Evolutionary conservation across 2,329 filamentous ascomycete genomes (phyloP), one percentile per base, ranked within the genome.

Genomic region (Lecanicillium sp.): DNA sequence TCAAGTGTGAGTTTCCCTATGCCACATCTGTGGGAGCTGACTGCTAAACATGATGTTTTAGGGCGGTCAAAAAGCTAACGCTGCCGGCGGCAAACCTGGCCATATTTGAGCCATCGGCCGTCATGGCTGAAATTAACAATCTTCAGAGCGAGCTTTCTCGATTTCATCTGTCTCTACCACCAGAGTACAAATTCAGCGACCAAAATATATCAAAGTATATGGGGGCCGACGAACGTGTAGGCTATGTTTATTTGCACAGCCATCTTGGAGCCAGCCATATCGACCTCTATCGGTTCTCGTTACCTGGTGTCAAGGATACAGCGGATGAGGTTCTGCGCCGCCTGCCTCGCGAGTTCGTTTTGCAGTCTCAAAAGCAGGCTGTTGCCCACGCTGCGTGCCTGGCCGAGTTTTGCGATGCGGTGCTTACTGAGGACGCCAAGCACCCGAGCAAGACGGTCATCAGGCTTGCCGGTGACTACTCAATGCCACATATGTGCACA

Each of bases 221-320:
- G 18, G 46, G 46, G 3, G 52, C 53, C 2, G 41, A 52, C 4
- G 51, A 64, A 30, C 50, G 57, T 17, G 47, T 52, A 5, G 58
- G 57, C 17, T 65, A 60, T 33, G 52, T 62, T 22, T 60, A 59
- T 44, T 51, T 66, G 18, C 60, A 64, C 44, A 57, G 55, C 2
- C 54, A 57, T 35, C 49, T 64, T 14, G 57, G 56, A 18, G 52
- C 55, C 6, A 51, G 58, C 28, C 59, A 65, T 38, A 54, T 65
- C 11, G 61, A 65, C 22, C 46, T 66, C 6, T 66, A 66, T 41
- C 54, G 62, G 10, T 61, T 64, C 40, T 55, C 58, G 12, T 46
- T 65, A 6, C 62, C 62, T 0, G 58, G 58, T 1, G 49, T 62
- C 1, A 47, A 54, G 12, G 59, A 60, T 17, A 54, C 55, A 0